phyloP scores from a whole-genome alignment of 2,329 filamentous ascomycete species.

The Capronia epimyces region DNA sequence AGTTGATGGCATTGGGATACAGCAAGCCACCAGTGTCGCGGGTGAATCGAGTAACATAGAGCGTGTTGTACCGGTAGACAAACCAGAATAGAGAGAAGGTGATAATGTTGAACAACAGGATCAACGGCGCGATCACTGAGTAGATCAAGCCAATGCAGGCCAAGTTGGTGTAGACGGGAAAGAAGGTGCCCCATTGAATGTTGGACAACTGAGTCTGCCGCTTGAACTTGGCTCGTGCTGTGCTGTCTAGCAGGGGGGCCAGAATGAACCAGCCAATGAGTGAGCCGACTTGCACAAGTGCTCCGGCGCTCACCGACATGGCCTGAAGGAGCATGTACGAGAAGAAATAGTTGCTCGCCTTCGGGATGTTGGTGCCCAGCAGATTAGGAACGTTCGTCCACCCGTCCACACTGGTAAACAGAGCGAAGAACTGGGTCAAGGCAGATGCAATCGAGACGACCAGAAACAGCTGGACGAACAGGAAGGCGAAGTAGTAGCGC shows the following conservation, averaged over 20 bases:
- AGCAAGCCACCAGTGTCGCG: conserved; percentile 88
- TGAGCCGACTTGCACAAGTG: conserved; percentile 74
- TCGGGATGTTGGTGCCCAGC: conserved; percentile 74
- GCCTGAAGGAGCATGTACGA: conserved; percentile 97
- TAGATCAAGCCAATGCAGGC: conserved; percentile 90
- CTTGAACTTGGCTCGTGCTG: conserved; percentile 73
- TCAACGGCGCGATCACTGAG: conserved; percentile 79
- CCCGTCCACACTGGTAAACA: conserved; percentile 58
- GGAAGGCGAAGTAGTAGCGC: conserved; percentile 84
- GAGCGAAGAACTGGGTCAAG: conserved; percentile 59
- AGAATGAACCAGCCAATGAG: conserved; percentile 77
- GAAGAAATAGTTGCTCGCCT: conserved; percentile 93
- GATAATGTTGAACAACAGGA: conserved; percentile 86
- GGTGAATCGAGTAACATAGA: conserved; percentile 86
- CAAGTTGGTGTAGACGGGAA: conserved; percentile 94
- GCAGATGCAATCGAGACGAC: conserved; percentile 82
- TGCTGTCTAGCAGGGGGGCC: conserved; percentile 75
- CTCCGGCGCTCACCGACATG: conserved; percentile 82
- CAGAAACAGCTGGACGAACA: conserved; percentile 92
- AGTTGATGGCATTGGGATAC: conserved; percentile 88
- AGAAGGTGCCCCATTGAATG: conserved; percentile 87
- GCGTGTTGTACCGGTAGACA: conserved; percentile 91
- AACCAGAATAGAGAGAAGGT: conserved; percentile 90
- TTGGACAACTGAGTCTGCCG: conserved; percentile 72
- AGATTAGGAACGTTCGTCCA: conserved; percentile 66